Conservation (phyloP, 768 basidiomycete species). For the Macrolepiota fuliginosa region DNA sequence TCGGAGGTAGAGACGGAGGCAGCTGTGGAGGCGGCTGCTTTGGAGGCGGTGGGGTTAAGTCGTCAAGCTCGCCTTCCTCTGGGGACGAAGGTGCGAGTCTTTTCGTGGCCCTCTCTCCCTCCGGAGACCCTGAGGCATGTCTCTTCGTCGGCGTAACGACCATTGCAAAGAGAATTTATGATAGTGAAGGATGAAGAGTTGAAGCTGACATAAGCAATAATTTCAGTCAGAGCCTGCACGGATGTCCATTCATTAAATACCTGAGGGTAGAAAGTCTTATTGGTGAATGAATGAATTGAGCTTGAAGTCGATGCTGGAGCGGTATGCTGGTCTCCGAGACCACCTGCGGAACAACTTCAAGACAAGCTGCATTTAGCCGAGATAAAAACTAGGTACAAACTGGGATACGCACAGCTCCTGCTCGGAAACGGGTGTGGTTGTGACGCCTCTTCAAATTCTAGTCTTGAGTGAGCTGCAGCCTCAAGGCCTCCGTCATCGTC, state of each 20-base stretch:
- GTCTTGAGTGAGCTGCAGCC: background rate
- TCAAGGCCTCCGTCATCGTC: background rate
- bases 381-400: background rate
- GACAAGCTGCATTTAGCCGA: no score
- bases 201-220: conserved; percentile 10
- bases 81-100: conserved; percentile 63
- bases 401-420: background rate
- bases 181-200: conserved; percentile 4
- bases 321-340: no score
- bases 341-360: no score
- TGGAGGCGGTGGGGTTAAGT: conserved; percentile 28
- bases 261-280: background rate
- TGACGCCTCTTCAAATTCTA: background rate
- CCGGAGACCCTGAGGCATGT: conserved; percentile 52
- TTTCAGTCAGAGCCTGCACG: background rate
- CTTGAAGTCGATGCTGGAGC: background rate
- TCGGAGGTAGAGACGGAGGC: conserved; percentile 30
- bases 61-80: conserved; percentile 83
- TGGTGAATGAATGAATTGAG: background rate
- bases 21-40: conserved; percentile 23
- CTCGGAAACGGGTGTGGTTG: background rate
- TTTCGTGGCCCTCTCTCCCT: conserved; percentile 49
- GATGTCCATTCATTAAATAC: background rate
- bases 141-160: conserved; percentile 42
- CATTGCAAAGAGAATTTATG: background rate